These are phyloP conservation scores for Rosa persica DNA, from an alignment of 306 rosid genomes.

Conservation along the genomic window DNA sequence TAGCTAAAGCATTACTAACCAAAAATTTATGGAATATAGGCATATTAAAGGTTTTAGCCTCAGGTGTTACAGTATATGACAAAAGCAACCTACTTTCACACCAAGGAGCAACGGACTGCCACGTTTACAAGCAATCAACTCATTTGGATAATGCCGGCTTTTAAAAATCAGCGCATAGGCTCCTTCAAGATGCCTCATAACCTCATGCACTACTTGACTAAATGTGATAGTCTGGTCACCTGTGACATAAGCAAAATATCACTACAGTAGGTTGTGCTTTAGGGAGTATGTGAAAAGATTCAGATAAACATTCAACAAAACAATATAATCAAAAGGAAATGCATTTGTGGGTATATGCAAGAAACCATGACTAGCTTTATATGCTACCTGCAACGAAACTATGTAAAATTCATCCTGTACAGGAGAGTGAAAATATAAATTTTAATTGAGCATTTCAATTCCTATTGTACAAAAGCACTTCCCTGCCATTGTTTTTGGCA, in stretches of 20 bases:
- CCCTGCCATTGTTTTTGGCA: constrained; percentile 1
- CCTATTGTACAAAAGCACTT: not conserved
- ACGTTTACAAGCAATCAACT: constrained; percentile 97
- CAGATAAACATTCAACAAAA: not conserved
- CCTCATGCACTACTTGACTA: constrained; percentile 94
- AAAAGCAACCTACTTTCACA: constrained; percentile 69
- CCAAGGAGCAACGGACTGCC: constrained; percentile 96
- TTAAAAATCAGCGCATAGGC: constrained; percentile 98
- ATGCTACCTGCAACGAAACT: not conserved
- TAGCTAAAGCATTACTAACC: not conserved
- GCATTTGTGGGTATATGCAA: not conserved
- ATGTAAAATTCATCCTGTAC: constrained; percentile 1
- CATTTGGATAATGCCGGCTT: constrained; percentile 90
- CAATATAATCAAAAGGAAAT: not conserved
- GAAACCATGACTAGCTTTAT: not conserved
- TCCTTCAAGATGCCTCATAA: constrained; percentile 99
- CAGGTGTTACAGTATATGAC: not conserved
- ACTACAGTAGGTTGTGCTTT: constrained; percentile 16
- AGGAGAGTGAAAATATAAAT: not conserved
- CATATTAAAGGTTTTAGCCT: constrained; percentile 3
- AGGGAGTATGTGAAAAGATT: constrained; percentile 9
- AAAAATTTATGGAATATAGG: not conserved
- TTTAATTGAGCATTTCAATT: not conserved
- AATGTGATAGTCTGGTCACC: constrained; percentile 79
- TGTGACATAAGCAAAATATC: constrained; percentile 43